These are phyloP conservation scores for Fagopyrum tataricum DNA, from an alignment of 148 eudicot genomes.

Conservation along the genomic window DNA sequence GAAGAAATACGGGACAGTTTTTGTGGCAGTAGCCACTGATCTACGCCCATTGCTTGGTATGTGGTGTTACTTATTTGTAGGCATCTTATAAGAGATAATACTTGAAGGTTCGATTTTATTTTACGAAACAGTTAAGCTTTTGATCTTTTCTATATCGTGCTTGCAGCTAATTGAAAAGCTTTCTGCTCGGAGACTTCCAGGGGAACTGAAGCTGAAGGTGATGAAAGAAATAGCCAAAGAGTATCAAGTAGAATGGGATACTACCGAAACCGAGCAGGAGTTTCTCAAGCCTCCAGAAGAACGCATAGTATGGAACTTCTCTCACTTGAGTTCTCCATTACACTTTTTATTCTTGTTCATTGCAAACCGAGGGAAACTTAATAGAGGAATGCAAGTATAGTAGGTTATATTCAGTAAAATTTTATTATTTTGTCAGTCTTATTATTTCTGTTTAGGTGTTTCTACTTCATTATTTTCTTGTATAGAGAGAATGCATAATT, in stretches of 20 bases:
- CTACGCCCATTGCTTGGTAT: conserved; percentile 91
- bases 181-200: conserved; percentile 33
- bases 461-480: too few relatives aligned
- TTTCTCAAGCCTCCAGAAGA: conserved; percentile 91
- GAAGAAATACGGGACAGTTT: conserved; percentile 89
- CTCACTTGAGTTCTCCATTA: neutral
- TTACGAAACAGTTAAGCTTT: neutral
- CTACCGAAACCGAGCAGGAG: conserved; percentile 70
- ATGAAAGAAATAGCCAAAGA: conserved; percentile 98
- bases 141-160: neutral
- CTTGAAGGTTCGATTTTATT: neutral
- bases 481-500: too few relatives aligned
- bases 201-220: conserved; percentile 43
- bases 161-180: conserved; percentile 37
- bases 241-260: conserved; percentile 85
- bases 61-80: neutral
- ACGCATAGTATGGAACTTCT: conserved; percentile 46
- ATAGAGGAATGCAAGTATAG: too few relatives aligned
- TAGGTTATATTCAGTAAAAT: too few relatives aligned
- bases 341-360: conserved; percentile 9
- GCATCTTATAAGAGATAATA: neutral
- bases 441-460: conserved; percentile 7
- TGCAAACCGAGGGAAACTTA: neutral
- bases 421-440: too few relatives aligned
- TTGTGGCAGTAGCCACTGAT: conserved; percentile 88